Base-by-base conservation (phyloP, 2,329 filamentous ascomycete genomes). In the Aspergillus flavus region DNA sequence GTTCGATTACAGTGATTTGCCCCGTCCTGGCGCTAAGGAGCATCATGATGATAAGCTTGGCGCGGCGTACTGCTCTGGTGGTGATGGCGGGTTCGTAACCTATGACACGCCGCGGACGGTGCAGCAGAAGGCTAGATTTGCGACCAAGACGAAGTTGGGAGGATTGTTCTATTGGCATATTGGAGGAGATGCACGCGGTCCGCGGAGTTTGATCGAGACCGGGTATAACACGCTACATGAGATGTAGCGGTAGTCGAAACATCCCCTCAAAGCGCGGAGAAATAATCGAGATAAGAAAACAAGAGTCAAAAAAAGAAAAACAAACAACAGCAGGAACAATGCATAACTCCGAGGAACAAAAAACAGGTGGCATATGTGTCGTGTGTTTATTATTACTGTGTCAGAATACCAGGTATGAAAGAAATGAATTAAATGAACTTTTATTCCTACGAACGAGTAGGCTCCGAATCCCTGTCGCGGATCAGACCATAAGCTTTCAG, bases 111-210 rank as follows among this genome's bases (percentile, higher is more conserved):
- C 89, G 4, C 86, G 89, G 50, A 93, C 91, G 3, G 91, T 94
- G 39, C 85, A 85, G 76, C 85, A 88, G 75, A 95, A 95, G 79
- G 92, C 90, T 1, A 80, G 83, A 7, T 94, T 89, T 75, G 91
- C 89, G 75, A 89, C 87, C 71, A 85, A 90, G 70, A 89, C 89
- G 69, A 85, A 86, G 32, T 80, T 95, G 21, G 91, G 89, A 32
- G 92, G 92, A 0, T 78, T 95, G 10, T 94, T 93, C 75, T 95
- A 94, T 77, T 94, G 90, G 90, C 88, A 90, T 59, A 90, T 88
- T n/a, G 89, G 90, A 16, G 87, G 86, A 3, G 92, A 95, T 79
- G 84, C 85, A 9, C 75, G 78, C n/a, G 85, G 82, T 2, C 68
- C 75, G 10, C 79, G 84, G 67, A 90, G 88, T 71, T 71, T 91